These are phyloP conservation scores for Fusarium sp. DNA, from an alignment of 2,329 filamentous ascomycete genomes.

Conservation along the genomic window DNA sequence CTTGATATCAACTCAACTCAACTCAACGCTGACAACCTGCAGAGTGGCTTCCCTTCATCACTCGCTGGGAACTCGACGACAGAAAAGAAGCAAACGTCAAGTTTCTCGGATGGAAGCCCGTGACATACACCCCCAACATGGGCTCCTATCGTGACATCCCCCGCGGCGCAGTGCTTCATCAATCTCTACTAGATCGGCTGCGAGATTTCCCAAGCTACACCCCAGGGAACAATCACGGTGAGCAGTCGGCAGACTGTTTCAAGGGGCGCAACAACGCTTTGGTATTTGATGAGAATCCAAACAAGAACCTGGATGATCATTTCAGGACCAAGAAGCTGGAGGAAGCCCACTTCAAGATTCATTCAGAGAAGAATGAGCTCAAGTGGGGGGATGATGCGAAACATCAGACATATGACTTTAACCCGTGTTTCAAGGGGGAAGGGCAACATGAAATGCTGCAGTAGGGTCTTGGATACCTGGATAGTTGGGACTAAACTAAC, in stretches of 20 bases:
- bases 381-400: constrained; percentile 21
- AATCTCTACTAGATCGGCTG: constrained; percentile 52
- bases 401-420: constrained; percentile 37
- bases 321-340: not conserved
- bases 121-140: constrained; percentile 53
- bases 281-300: constrained; percentile 12
- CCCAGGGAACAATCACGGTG: constrained; percentile 52
- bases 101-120: constrained; percentile 30
- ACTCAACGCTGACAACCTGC: not conserved
- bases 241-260: constrained; percentile 38
- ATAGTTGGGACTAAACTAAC: no score
- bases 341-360: constrained; percentile 23
- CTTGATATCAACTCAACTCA: no score
- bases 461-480: not conserved
- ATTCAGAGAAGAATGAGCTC: not conserved
- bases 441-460: not conserved
- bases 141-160: constrained; percentile 55
- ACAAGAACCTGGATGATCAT: not conserved
- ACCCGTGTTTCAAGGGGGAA: constrained; percentile 19
- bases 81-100: constrained; percentile 27
- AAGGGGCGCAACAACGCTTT: constrained; percentile 42
- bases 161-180: constrained; percentile 53
- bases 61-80: constrained; percentile 53
- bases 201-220: constrained; percentile 44
- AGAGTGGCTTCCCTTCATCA: constrained; percentile 56